phyloP scores from a whole-genome alignment of 2,329 filamentous ascomycete genomes.

The Aspergillus tamarii region DNA sequence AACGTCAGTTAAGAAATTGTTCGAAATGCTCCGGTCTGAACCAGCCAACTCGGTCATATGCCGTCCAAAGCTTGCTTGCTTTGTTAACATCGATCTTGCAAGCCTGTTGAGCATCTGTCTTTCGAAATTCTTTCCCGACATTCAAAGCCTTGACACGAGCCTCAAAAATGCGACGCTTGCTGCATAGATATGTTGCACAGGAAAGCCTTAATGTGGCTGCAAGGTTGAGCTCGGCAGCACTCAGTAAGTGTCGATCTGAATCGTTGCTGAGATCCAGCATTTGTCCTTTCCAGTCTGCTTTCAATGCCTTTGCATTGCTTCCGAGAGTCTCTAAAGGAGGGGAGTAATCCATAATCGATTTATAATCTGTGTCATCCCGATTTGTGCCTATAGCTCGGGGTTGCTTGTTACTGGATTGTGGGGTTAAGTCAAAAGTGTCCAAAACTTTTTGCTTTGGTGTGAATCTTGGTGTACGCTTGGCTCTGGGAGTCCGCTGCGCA shows the following conservation, averaged over 20 bases:
- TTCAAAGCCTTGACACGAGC: slow-evolving; percentile 68
- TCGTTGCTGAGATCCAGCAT: slow-evolving; percentile 76
- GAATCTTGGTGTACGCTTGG: slow-evolving; percentile 45
- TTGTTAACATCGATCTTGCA: slow-evolving; percentile 99
- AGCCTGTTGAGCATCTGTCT: slow-evolving; percentile 94
- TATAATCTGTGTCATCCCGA: slow-evolving; percentile 81
- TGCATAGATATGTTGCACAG: slow-evolving; percentile 86
- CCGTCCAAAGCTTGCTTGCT: slow-evolving; percentile 87
- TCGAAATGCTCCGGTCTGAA: slow-evolving; percentile 61
- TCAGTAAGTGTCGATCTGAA: slow-evolving; percentile 69
- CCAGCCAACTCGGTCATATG: slow-evolving; percentile 86
- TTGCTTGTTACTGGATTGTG: slow-evolving; percentile 46
- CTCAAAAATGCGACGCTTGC: slow-evolving; percentile 89
- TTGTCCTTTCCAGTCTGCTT: slow-evolving; percentile 85
- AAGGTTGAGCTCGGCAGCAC: slow-evolving; percentile 75
- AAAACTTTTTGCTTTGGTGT: slow-evolving; percentile 44
- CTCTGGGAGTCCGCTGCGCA: slow-evolving; percentile 35
- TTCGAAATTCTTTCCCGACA: slow-evolving; percentile 82
- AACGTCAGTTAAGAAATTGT: slow-evolving; percentile 40
- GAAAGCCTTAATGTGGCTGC: slow-evolving; percentile 80
- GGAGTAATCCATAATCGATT: slow-evolving; percentile 70
- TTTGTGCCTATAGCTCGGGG: slow-evolving; percentile 58
- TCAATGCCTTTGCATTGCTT: slow-evolving; percentile 69
- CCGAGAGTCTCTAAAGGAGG: slow-evolving; percentile 70
- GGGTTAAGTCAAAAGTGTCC: slow-evolving; percentile 42